A percentile compares a stretch with the other conserved stretches of the same genome.
Evolutionary conservation across 768 basidiomycete genomes (phyloP).

Genomic region (Mycena indigotica): DNA sequence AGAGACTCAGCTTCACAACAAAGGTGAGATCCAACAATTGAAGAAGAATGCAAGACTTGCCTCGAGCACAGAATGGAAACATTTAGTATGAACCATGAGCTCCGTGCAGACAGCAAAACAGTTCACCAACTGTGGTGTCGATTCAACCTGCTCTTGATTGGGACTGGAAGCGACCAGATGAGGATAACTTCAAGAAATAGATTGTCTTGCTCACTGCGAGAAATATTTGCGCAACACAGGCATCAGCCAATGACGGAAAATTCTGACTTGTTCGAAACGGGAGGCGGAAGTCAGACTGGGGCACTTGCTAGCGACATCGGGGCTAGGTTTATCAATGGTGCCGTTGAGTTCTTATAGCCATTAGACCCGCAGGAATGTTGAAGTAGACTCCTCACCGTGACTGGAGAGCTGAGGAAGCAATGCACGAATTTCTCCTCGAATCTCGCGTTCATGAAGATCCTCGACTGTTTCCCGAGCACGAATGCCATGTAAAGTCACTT

Average conservation of each 20-base stretch:
- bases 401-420: constrained; percentile 66
- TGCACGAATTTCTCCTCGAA: constrained; percentile 67
- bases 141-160: constrained; percentile 25
- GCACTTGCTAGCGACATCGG: constrained; percentile 46
- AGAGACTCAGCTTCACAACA: constrained; percentile 49
- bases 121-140: constrained; percentile 44
- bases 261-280: constrained; percentile 74
- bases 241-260: constrained; percentile 73
- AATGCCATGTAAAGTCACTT: constrained; percentile 67
- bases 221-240: constrained; percentile 63
- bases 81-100: constrained; percentile 61
- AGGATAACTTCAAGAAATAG: background rate
- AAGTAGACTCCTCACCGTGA: constrained; percentile 44
- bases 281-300: constrained; percentile 52
- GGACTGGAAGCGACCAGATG: constrained; percentile 10
- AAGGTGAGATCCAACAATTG: constrained; percentile 6
- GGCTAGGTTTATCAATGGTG: constrained; percentile 21
- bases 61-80: constrained; percentile 70
- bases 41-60: constrained; percentile 39
- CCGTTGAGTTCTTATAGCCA: background rate
- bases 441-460: constrained; percentile 67
- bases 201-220: constrained; percentile 39
- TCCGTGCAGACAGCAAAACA: constrained; percentile 61
- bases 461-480: constrained; percentile 72
- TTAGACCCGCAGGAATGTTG: background rate